Evolutionary conservation across 345 rosid genomes (phyloP), one percentile per base, ranked within the genome.

Genomic region (Barbarea vulgaris): DNA sequence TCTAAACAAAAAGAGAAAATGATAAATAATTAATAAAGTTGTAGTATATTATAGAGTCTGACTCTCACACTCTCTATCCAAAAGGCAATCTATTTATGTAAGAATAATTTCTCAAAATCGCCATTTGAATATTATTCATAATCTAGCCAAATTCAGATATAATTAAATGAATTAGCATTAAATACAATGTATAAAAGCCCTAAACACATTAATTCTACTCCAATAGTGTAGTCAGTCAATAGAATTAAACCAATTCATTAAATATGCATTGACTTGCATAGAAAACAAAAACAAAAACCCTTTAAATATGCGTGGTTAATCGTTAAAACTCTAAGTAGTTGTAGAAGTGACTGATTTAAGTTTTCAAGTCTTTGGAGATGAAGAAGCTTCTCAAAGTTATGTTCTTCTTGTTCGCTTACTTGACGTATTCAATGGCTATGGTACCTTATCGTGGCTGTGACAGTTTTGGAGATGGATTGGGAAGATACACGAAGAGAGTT

Each of bases 381-480:
- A 70, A 70, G 33, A 70, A 21, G 46, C 12, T 77, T 70, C 14
- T 70, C 54, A 64, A 46, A 39, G 60, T 64, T 27, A 1, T 70
- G 21, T 4, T 56, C 8, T 9, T 77, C 27, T 46, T 77, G 54
- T 56, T 77, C n/a, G n/a, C 3, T 64, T 70, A 77, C 37, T 47
- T 77, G 30, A 48, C 61, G 37, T 47, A 10, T 50, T 55, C 80
- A 46, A 19, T 55, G 67, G 76, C 76, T 0, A 77, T 77, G 72
- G 67, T 77, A 28, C 80, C 80, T 4, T 70, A 77, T 28, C 76
- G 72, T 47, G 44, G 67, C 28, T 77, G 80, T 41, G 76, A 77
- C 34, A 51, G 39, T 62, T 25, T 62, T 18, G 66, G 75, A 28
- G 19, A 7, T 48, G 63, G 76, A 17, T 41, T 24, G 22, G 64